Conservation (phyloP, 768 basidiomycete genomes). For the Mycena rebaudengoi region DNA sequence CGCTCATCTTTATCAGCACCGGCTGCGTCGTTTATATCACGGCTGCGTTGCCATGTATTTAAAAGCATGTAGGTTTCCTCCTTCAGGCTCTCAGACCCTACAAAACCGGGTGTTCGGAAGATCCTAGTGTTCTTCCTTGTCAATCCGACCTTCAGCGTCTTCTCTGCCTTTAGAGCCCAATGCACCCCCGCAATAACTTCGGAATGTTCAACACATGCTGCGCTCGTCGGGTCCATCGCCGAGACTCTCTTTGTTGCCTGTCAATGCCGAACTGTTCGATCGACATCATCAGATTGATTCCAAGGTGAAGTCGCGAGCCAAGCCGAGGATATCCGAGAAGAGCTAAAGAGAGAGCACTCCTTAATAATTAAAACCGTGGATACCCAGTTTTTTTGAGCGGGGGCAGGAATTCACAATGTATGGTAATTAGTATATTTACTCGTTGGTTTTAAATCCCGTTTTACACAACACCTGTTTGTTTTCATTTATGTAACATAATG, state of each 20-base stretch:
- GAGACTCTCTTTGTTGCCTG: conserved; percentile 10
- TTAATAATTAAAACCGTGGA: conserved; percentile 10
- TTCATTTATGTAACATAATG: conserved; percentile 1
- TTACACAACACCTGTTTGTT: background rate
- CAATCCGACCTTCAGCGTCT: conserved; percentile 37
- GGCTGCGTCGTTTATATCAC: conserved; percentile 14
- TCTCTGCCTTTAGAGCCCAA: conserved; percentile 39
- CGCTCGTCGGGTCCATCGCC: background rate
- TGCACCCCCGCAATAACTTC: conserved; percentile 37
- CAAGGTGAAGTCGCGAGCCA: conserved; percentile 32
- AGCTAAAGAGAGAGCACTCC: conserved; percentile 44
- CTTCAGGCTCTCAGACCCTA: conserved; percentile 44
- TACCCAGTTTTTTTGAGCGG: conserved; percentile 3
- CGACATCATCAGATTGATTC: background rate
- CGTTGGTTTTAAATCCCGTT: no score
- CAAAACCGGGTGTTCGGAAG: conserved; percentile 49
- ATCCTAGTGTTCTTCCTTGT: conserved; percentile 52
- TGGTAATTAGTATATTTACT: background rate
- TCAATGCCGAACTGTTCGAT: conserved; percentile 5
- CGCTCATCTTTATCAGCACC: conserved; percentile 41
- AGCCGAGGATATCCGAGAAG: conserved; percentile 34
- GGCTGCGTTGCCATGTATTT: background rate
- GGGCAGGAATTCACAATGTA: conserved; percentile 14
- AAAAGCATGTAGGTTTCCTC: conserved; percentile 23
- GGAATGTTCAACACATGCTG: conserved; percentile 17